phyloP scores from a whole-genome alignment of 106 monocot genomes.

The Hemerocallis citrina region DNA sequence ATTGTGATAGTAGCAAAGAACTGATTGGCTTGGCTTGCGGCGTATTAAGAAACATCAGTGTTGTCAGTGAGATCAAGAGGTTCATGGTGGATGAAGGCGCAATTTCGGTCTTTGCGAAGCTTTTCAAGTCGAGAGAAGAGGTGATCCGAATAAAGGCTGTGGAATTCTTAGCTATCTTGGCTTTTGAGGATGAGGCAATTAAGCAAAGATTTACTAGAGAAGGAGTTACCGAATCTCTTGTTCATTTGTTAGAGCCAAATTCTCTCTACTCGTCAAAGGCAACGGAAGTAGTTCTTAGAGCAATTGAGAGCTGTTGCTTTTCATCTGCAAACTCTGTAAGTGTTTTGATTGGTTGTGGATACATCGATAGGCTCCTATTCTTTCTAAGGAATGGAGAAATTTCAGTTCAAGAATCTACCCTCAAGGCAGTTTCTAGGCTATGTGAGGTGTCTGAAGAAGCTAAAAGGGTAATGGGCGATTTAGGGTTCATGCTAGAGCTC shows the following conservation, averaged over 20 bases:
- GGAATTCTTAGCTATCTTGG: constrained; percentile 32
- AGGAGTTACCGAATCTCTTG: constrained; percentile 21
- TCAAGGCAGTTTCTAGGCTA: constrained; percentile 30
- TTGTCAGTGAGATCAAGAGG: constrained; percentile 40
- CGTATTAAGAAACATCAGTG: constrained; percentile 34
- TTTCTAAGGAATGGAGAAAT: constrained; percentile 33
- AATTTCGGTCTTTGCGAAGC: constrained; percentile 14
- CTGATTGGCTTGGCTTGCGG: constrained; percentile 22
- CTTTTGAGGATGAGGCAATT: constrained; percentile 17
- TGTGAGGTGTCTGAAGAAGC: constrained; percentile 33
- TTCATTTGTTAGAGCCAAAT: constrained; percentile 30
- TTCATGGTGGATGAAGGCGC: constrained; percentile 53
- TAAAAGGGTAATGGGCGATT: constrained; percentile 48
- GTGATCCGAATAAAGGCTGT: constrained; percentile 30
- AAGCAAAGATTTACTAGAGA: constrained; percentile 14
- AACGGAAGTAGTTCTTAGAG: constrained; percentile 35
- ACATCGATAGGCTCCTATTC: constrained; percentile 30
- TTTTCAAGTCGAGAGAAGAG: constrained; percentile 28
- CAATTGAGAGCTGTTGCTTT: constrained; percentile 36
- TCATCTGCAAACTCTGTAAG: constrained; percentile 18
- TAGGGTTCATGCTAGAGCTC: constrained; percentile 52
- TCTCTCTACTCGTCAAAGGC: constrained; percentile 28
- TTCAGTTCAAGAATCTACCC: constrained; percentile 32
- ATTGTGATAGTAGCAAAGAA: constrained; percentile 1
- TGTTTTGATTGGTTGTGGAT: constrained; percentile 23